phyloP scores from a whole-genome alignment of 305 asterid genomes.

The Andrographis paniculata region DNA sequence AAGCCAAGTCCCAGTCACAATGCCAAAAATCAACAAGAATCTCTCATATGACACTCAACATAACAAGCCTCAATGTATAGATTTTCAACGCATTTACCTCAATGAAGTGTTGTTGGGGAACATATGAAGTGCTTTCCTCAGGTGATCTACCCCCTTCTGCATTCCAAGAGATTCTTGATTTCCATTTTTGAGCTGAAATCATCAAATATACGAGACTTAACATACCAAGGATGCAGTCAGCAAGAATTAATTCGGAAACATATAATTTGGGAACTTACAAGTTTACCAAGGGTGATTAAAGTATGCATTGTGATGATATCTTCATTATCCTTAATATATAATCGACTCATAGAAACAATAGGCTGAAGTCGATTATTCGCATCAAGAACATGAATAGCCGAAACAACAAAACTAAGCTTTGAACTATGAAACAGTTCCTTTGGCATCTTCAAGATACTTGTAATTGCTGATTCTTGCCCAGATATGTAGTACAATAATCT shows the following conservation, averaged over 20 bases:
- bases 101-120: slow-evolving; percentile 63
- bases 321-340: slow-evolving; percentile 43
- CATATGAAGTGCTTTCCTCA: slow-evolving; percentile 80
- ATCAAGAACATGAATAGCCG: slow-evolving; percentile 76
- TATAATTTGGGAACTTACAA: slow-evolving; percentile 45
- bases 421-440: slow-evolving; percentile 62
- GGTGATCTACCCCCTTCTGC: slow-evolving; percentile 61
- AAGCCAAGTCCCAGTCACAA: background rate
- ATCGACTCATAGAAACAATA: slow-evolving; percentile 60
- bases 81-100: slow-evolving; percentile 37
- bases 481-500: slow-evolving; percentile 59
- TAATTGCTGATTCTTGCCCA: slow-evolving; percentile 67
- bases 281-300: slow-evolving; percentile 60
- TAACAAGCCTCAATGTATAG: background rate
- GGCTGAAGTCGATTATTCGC: slow-evolving; percentile 55
- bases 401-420: slow-evolving; percentile 52
- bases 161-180: slow-evolving; percentile 42
- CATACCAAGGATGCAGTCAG: slow-evolving; percentile 10
- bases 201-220: slow-evolving; percentile 17
- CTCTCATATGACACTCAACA: background rate
- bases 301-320: slow-evolving; percentile 65
- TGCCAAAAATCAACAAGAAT: background rate
- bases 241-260: slow-evolving; percentile 15
- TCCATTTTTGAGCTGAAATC: slow-evolving; percentile 57
- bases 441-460: slow-evolving; percentile 71